A percentile compares a stretch with the other conserved stretches of the same genome.
Conservation (phyloP, 2,329 filamentous ascomycete species). For the Xylariomycetidae sp. region DNA sequence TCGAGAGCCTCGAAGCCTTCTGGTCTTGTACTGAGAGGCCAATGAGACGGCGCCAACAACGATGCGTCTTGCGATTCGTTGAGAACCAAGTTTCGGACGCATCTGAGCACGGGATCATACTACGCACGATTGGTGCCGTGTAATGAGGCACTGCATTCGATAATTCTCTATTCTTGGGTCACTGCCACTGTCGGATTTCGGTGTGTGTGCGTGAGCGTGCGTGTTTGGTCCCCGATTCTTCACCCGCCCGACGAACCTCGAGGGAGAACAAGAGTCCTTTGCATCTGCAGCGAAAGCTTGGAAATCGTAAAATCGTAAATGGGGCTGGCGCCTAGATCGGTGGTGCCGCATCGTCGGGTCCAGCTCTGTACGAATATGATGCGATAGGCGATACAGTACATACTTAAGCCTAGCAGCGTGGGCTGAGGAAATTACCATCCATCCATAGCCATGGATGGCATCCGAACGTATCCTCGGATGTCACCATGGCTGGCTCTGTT, state of each 20-base stretch:
- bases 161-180: conserved; percentile 11
- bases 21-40: neutral
- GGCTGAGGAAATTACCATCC: too few species aligned
- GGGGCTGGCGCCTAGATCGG: conserved; percentile 6
- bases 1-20: too few species aligned
- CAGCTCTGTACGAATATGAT: neutral
- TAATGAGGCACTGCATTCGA: conserved; percentile 9
- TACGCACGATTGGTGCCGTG: conserved; percentile 6
- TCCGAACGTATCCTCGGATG: too few species aligned
- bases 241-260: neutral
- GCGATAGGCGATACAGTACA: too few species aligned
- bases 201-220: too few species aligned
- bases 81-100: conserved; percentile 1
- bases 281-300: neutral
- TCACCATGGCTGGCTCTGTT: too few species aligned
- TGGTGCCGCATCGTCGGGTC: conserved; percentile 3
- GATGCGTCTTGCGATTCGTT: conserved; percentile 1
- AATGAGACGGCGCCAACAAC: conserved; percentile 1
- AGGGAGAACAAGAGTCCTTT: too few species aligned
- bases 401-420: too few species aligned
- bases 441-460: too few species aligned
- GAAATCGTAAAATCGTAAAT: neutral
- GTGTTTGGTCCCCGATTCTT: conserved; percentile 8
- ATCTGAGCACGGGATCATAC: too few species aligned
- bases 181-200: conserved; percentile 2